Conservation (phyloP, 2,329 filamentous ascomycete genomes). For the Scolecobasidium constrictum region DNA sequence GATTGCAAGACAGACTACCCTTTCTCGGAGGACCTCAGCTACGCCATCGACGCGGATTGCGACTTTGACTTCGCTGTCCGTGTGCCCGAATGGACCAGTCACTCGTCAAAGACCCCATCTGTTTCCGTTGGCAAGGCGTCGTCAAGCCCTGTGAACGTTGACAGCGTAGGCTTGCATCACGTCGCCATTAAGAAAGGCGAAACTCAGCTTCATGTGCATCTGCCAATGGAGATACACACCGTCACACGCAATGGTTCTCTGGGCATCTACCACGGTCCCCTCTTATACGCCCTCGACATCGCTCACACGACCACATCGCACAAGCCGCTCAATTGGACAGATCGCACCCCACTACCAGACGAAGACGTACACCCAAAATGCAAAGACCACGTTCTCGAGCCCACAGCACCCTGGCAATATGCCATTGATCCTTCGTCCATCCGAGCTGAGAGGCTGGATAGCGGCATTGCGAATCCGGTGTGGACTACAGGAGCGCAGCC, state of each 20-base stretch:
- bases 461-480: constrained; percentile 20
- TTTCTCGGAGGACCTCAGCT: constrained; percentile 29
- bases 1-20: constrained; percentile 41
- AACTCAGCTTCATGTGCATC: constrained; percentile 22
- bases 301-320: constrained; percentile 14
- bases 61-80: constrained; percentile 35
- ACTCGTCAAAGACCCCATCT: neutral
- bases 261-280: constrained; percentile 23
- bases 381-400: constrained; percentile 20
- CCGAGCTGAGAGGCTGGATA: neutral
- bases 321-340: constrained; percentile 14
- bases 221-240: constrained; percentile 12
- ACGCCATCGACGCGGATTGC: constrained; percentile 21
- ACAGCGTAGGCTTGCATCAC: constrained; percentile 26
- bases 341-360: constrained; percentile 2
- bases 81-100: constrained; percentile 32
- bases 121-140: constrained; percentile 9
- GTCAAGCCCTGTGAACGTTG: constrained; percentile 19
- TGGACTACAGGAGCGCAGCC: constrained; percentile 23
- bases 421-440: constrained; percentile 25
- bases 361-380: constrained; percentile 13
- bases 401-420: constrained; percentile 22
- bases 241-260: constrained; percentile 29
- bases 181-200: constrained; percentile 24
- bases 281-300: constrained; percentile 27